Percentiles rank a stretch among this genome's conserved stretches.
Conservation (phyloP, 495 filamentous ascomycete genomes). For the Penicillium parvum region DNA sequence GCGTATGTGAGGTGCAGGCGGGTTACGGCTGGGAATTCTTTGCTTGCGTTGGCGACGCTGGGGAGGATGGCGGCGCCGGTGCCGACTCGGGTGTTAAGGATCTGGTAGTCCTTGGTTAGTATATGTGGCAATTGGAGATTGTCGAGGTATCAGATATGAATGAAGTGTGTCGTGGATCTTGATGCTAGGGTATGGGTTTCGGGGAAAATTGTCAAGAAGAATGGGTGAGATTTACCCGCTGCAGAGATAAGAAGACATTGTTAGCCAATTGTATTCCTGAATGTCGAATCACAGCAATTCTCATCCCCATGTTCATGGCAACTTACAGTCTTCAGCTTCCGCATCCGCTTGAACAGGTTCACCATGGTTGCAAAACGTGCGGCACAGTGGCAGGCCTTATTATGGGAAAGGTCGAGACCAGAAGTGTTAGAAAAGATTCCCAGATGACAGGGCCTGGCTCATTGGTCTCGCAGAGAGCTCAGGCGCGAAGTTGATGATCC, state of each 20-base stretch:
- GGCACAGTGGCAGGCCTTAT: conserved; percentile 20
- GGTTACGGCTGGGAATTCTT: conserved; percentile 60
- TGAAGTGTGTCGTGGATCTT: background rate
- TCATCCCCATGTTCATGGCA: conserved; percentile 1
- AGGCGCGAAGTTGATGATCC: conserved; percentile 15
- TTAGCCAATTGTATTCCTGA: conserved; percentile 7
- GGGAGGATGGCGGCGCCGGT: conserved; percentile 79
- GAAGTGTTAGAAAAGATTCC: background rate
- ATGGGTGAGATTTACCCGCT: conserved; percentile 35
- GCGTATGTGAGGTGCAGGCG: conserved; percentile 82
- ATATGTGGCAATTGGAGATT: background rate
- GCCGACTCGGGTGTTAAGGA: conserved; percentile 68
- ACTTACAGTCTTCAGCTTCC: conserved; percentile 72
- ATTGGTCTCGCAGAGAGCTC: conserved; percentile 3
- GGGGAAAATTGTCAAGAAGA: conserved; percentile 12
- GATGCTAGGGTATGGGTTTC: conserved; percentile 1
- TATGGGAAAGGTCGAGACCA: background rate
- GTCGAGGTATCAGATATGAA: background rate
- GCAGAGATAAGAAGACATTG: conserved; percentile 1
- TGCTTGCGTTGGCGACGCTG: conserved; percentile 34
- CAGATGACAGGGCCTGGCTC: background rate
- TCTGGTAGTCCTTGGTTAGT: conserved; percentile 37
- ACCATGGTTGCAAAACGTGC: conserved; percentile 56
- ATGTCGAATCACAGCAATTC: background rate
- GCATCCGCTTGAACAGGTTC: conserved; percentile 70